phyloP scores from a whole-genome alignment of 768 basidiomycete genomes.

The Kockovaella imperatae region DNA sequence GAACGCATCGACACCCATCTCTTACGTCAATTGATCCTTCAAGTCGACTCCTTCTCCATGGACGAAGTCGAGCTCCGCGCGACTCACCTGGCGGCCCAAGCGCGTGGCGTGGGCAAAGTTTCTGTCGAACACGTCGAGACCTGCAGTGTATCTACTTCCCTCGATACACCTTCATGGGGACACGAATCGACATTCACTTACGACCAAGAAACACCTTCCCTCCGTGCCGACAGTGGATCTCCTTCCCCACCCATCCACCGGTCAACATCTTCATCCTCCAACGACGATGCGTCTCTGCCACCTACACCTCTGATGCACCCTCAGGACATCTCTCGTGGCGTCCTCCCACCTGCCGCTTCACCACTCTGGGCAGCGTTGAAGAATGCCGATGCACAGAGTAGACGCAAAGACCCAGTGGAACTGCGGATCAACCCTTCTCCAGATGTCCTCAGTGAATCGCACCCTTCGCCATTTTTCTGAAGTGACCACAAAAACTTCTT shows the following conservation, averaged over 20 bases:
- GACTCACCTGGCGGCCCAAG: constrained; percentile 33
- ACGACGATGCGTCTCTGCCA: constrained; percentile 23
- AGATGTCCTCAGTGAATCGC: too few relatives aligned
- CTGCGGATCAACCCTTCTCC: too few relatives aligned
- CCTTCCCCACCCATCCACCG: constrained; percentile 24
- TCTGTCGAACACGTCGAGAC: too few relatives aligned
- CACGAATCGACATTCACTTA: constrained; percentile 19
- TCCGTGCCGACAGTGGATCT: constrained; percentile 33
- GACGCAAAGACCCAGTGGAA: too few relatives aligned
- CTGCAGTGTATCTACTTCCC: neutral
- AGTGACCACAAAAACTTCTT: too few relatives aligned
- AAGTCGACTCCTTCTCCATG: constrained; percentile 58
- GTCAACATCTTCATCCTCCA: constrained; percentile 22
- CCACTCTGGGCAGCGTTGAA: too few relatives aligned
- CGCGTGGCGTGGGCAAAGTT: neutral
- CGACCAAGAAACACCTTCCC: constrained; percentile 28
- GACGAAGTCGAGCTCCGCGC: constrained; percentile 49
- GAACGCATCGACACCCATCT: constrained; percentile 59
- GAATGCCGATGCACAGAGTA: too few relatives aligned
- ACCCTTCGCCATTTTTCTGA: too few relatives aligned
- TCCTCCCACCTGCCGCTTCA: too few relatives aligned
- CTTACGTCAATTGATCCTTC: constrained; percentile 55
- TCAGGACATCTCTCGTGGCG: too few relatives aligned
- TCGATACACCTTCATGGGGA: constrained; percentile 6
- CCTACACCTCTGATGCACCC: constrained; percentile 36